These are phyloP conservation scores for Magnaporthales sp. DNA, from an alignment of 2,329 filamentous ascomycete genomes.

Conservation along the genomic window DNA sequence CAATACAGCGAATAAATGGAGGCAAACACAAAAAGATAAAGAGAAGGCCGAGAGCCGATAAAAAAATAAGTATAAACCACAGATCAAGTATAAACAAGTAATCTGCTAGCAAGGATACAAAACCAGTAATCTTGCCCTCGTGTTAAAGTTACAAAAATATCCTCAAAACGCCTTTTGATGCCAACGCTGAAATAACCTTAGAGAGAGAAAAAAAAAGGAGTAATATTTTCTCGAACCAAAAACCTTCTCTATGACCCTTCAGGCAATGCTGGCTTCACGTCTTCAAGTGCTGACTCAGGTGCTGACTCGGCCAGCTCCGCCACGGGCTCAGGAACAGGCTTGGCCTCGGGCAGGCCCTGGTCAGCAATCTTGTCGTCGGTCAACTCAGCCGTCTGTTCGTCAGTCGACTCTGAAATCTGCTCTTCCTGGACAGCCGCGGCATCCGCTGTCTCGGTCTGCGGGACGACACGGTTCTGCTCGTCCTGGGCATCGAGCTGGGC, in stretches of 20 bases:
- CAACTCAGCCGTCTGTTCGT: background rate
- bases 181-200: background rate
- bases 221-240: background rate
- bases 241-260: background rate
- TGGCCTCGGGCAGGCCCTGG: background rate
- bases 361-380: background rate
- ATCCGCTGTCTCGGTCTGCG: background rate
- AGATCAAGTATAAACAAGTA: background rate
- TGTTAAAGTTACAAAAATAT: background rate
- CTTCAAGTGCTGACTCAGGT: background rate
- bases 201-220: background rate
- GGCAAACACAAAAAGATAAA: background rate
- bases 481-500: conserved; percentile 4
- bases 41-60: background rate
- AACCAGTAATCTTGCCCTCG: background rate
- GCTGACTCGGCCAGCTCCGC: background rate
- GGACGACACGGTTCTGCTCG: background rate
- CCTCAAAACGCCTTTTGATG: background rate
- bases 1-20: background rate
- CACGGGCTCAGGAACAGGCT: background rate
- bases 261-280: background rate
- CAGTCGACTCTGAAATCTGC: background rate
- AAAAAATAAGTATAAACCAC: background rate
- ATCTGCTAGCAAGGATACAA: background rate
- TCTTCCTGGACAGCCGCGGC: background rate